phyloP scores from a whole-genome alignment of 441 rosid species.

The Rhodomyrtus psidioides region DNA sequence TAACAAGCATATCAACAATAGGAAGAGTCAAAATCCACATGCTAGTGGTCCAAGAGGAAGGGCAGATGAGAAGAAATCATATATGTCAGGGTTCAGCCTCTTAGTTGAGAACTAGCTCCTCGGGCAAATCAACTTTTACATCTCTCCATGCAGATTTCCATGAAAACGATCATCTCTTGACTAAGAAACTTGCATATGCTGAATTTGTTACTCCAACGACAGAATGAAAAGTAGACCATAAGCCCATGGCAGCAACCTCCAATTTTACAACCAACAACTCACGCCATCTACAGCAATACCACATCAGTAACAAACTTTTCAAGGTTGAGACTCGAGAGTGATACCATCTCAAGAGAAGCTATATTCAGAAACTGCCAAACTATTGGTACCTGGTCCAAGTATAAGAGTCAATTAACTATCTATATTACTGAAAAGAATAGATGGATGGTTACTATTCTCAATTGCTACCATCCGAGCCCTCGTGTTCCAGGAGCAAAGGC shows the following conservation, averaged over 20 bases:
- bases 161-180: not conserved
- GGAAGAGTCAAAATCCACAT: not conserved
- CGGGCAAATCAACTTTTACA: not conserved
- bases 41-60: not conserved
- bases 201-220: not conserved
- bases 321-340: not conserved
- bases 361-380: not conserved
- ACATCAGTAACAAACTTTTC: not conserved
- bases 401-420: not conserved
- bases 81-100: not conserved
- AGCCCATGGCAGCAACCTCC: not conserved
- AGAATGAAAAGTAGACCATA: not conserved
- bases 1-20: not conserved
- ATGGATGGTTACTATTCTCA: not conserved
- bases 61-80: not conserved
- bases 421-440: not conserved
- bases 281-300: not conserved
- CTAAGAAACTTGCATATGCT: not conserved
- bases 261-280: not conserved
- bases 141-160: not conserved
- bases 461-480: not conserved
- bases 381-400: not conserved
- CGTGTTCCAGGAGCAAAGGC: not conserved
- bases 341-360: not conserved
- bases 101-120: not conserved